Evolutionary conservation across 2,329 filamentous ascomycete species (phyloP).

Genomic region (Chaetomiaceae sp.): DNA sequence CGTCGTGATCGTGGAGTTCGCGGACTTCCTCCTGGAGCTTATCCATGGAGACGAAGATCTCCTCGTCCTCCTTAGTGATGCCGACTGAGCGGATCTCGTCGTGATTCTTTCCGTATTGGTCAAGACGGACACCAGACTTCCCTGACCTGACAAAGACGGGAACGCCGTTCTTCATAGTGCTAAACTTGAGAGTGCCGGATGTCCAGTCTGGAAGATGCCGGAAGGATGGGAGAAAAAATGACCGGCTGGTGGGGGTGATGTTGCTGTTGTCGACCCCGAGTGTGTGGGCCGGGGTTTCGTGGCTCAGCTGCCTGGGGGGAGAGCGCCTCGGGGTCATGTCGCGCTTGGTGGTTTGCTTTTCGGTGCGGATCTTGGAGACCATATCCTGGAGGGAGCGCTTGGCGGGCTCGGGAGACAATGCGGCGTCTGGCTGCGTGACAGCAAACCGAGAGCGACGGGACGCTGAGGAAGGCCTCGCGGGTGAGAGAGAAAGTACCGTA

Average conservation of each 20-base stretch:
- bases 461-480: constrained; percentile 24
- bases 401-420: constrained; percentile 16
- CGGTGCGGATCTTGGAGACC: constrained; percentile 28
- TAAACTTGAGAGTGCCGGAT: constrained; percentile 51
- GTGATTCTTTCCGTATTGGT: constrained; percentile 38
- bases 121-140: constrained; percentile 43
- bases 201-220: constrained; percentile 55
- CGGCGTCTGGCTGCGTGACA: constrained; percentile 9
- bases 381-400: constrained; percentile 28
- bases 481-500: constrained; percentile 40
- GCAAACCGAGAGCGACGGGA: constrained; percentile 29
- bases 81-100: constrained; percentile 48
- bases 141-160: constrained; percentile 54
- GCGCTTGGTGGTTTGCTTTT: constrained; percentile 20
- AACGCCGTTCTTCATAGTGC: constrained; percentile 49
- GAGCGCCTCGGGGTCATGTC: constrained; percentile 19
- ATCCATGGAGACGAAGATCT: constrained; percentile 58
- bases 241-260: constrained; percentile 43
- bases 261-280: constrained; percentile 20
- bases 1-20: constrained; percentile 53
- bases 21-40: constrained; percentile 57
- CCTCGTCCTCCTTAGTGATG: constrained; percentile 51
- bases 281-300: constrained; percentile 10
- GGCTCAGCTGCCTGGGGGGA: constrained; percentile 3
- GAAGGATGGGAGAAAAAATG: constrained; percentile 52